These are phyloP conservation scores for Conoideocrella luteorostrata DNA, from an alignment of 2,329 filamentous ascomycete species.

Conservation along the genomic window DNA sequence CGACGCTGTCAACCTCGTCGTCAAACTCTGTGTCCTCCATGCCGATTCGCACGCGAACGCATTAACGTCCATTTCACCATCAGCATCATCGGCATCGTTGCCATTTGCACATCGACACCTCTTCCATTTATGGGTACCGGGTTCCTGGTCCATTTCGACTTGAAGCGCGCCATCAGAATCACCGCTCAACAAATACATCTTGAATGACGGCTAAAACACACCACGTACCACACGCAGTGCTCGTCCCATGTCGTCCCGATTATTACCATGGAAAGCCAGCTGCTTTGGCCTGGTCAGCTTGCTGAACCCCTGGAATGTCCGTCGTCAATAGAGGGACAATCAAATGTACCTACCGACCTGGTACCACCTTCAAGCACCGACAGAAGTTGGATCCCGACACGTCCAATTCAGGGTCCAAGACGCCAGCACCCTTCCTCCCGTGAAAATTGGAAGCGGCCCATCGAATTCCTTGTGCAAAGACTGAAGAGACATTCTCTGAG, in stretches of 20 bases:
- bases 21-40: too few species aligned
- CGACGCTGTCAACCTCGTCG: too few species aligned
- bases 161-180: not conserved
- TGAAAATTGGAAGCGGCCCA: slow-evolving; percentile 9
- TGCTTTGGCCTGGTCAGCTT: not conserved
- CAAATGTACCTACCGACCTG: not conserved
- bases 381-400: not conserved
- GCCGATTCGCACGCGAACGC: too few species aligned
- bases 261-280: not conserved
- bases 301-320: not conserved
- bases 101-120: too few species aligned
- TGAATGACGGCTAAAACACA: not conserved
- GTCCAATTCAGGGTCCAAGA: too few species aligned
- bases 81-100: too few species aligned
- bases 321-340: not conserved
- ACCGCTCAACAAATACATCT: not conserved
- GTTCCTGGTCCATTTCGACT: not conserved
- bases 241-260: not conserved
- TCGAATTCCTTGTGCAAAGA: slow-evolving; percentile 4
- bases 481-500: slow-evolving; percentile 6
- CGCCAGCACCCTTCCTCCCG: too few species aligned
- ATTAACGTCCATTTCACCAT: too few species aligned
- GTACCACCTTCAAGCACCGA: not conserved
- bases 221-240: not conserved
- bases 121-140: not conserved